Evolutionary conservation across 306 rosid species (phyloP).

Genomic region (Fagus sylvatica): DNA sequence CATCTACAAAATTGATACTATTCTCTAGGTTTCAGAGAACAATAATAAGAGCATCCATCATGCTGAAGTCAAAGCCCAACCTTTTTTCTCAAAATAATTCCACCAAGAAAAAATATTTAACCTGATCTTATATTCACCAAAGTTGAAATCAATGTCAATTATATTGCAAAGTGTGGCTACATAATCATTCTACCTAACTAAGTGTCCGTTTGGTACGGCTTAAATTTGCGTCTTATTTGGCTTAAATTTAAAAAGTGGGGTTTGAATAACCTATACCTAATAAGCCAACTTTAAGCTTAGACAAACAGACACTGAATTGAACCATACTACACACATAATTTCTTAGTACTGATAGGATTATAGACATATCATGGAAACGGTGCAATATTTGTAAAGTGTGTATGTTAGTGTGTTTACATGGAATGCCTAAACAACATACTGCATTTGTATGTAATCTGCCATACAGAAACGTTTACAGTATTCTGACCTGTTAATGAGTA

Average conservation of each 20-base stretch:
- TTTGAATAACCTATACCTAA: no score
- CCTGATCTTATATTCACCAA: not conserved
- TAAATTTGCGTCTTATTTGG: no score
- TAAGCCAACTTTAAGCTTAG: not conserved
- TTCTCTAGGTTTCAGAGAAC: not conserved
- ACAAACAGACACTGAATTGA: not conserved
- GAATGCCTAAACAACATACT: not conserved
- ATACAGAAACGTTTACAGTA: slow-evolving; percentile 3
- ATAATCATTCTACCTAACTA: not conserved
- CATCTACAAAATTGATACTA: not conserved
- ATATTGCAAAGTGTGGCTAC: not conserved
- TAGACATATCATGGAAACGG: slow-evolving; percentile 13
- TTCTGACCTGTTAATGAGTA: slow-evolving; percentile 69
- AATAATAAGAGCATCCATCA: not conserved
- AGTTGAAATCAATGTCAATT: not conserved
- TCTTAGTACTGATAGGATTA: not conserved
- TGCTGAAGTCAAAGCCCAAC: not conserved
- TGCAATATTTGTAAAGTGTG: slow-evolving; percentile 16
- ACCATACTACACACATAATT: slow-evolving; percentile 12
- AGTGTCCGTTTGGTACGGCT: no score
- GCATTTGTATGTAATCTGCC: not conserved
- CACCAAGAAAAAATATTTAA: not conserved
- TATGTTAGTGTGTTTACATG: not conserved
- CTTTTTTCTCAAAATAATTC: slow-evolving; percentile 3
- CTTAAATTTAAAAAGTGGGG: not conserved